Conservation (phyloP, 805 yeast genomes). For the Candida rishiriensis region DNA sequence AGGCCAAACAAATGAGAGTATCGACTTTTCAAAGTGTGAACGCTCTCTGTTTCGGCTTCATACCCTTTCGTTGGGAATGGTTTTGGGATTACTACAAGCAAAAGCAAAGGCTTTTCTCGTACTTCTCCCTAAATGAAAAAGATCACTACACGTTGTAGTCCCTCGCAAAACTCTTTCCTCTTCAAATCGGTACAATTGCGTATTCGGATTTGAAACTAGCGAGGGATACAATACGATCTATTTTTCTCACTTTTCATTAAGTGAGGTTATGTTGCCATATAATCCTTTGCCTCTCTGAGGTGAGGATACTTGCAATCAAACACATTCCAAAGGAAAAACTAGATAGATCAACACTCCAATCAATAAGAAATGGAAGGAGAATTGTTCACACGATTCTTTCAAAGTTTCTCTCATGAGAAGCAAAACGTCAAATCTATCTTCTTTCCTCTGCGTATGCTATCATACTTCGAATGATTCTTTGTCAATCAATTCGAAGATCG, state of each 20-base stretch:
- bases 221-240: conserved; percentile 22
- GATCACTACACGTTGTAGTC: conserved; percentile 25
- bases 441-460: conserved; percentile 29
- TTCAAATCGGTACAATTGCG: background rate
- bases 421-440: conserved; percentile 1
- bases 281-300: conserved; percentile 2
- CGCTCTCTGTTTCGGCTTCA: conserved; percentile 9
- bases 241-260: conserved; percentile 16
- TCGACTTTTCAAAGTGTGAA: too few relatives aligned
- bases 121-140: conserved; percentile 28
- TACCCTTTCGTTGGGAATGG: conserved; percentile 17
- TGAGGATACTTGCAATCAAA: conserved; percentile 23
- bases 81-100: conserved; percentile 31
- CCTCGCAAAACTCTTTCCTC: conserved; percentile 3
- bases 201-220: background rate
- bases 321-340: conserved; percentile 32
- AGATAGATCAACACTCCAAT: conserved; percentile 3
- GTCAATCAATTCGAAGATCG: conserved; percentile 24
- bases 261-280: conserved; percentile 26
- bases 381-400: conserved; percentile 2
- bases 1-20: too few relatives aligned
- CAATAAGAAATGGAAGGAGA: conserved; percentile 3
- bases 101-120: conserved; percentile 21
- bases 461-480: conserved; percentile 25
- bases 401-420: background rate